phyloP scores from a whole-genome alignment of 805 yeast species.

The Candida xyloterini region DNA sequence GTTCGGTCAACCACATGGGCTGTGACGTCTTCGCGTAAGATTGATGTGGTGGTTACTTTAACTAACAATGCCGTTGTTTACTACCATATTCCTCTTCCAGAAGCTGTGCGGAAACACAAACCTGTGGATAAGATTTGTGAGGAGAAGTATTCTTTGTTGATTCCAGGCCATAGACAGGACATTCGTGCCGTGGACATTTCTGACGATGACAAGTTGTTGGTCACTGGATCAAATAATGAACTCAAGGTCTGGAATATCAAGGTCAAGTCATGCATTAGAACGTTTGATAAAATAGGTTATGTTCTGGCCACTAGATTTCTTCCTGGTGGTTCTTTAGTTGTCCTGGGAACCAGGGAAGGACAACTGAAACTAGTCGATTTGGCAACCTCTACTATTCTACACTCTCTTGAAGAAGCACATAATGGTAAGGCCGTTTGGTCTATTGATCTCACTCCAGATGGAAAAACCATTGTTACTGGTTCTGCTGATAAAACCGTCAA shows the following conservation, averaged over 20 bases:
- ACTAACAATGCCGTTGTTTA: conserved; percentile 74
- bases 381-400: conserved; percentile 72
- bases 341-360: conserved; percentile 87
- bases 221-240: conserved; percentile 87
- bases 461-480: conserved; percentile 81
- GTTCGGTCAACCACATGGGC: conserved; percentile 71
- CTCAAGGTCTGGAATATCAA: conserved; percentile 84
- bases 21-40: conserved; percentile 39
- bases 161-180: conserved; percentile 87
- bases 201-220: conserved; percentile 73
- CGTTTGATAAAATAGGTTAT: conserved; percentile 80
- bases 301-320: conserved; percentile 75
- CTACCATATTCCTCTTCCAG: conserved; percentile 56
- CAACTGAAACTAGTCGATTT: conserved; percentile 80
- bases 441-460: conserved; percentile 81
- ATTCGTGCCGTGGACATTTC: conserved; percentile 80
- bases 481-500: conserved; percentile 90
- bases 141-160: conserved; percentile 59
- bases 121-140: conserved; percentile 38
- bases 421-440: conserved; percentile 81
- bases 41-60: conserved; percentile 64
- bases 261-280: conserved; percentile 73
- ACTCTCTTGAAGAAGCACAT: conserved; percentile 71
- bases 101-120: conserved; percentile 50
- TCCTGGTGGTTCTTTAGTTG: conserved; percentile 88